Evolutionary conservation across 2,329 filamentous ascomycete genomes (phyloP).

Genomic region (Camillea tinctor): DNA sequence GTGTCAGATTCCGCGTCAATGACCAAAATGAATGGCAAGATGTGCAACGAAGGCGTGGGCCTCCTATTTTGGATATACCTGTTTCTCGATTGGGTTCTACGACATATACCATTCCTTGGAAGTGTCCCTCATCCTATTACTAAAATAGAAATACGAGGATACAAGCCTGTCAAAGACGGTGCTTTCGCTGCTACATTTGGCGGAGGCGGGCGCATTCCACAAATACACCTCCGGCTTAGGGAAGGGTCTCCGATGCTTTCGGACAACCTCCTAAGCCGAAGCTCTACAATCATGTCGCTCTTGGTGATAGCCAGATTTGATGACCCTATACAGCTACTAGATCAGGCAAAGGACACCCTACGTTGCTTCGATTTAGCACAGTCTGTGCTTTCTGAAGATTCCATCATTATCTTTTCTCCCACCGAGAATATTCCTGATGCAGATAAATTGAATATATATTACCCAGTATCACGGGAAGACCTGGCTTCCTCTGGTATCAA

Average conservation of each 20-base stretch:
- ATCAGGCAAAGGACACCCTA: constrained; percentile 15
- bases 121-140: constrained; percentile 8
- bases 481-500: constrained; percentile 4
- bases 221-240: constrained; percentile 21
- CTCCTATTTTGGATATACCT: constrained; percentile 20
- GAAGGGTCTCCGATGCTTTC: constrained; percentile 12
- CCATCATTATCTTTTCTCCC: constrained; percentile 15
- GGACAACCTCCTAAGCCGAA: constrained; percentile 17
- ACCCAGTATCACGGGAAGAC: constrained; percentile 10
- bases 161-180: constrained; percentile 14
- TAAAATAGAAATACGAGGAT: constrained; percentile 16
- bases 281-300: constrained; percentile 18
- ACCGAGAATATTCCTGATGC: neutral
- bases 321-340: neutral
- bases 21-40: constrained; percentile 20
- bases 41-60: constrained; percentile 23
- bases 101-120: constrained; percentile 12
- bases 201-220: constrained; percentile 23
- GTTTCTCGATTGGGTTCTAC: constrained; percentile 11
- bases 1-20: constrained; percentile 21
- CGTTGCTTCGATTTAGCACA: constrained; percentile 1
- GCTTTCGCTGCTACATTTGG: constrained; percentile 16
- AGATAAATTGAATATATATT: constrained; percentile 10
- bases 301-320: constrained; percentile 10
- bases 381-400: constrained; percentile 13